phyloP scores from a whole-genome alignment of 176 grass and related monocot genomes.

The Echinochloa phyllopogon region DNA sequence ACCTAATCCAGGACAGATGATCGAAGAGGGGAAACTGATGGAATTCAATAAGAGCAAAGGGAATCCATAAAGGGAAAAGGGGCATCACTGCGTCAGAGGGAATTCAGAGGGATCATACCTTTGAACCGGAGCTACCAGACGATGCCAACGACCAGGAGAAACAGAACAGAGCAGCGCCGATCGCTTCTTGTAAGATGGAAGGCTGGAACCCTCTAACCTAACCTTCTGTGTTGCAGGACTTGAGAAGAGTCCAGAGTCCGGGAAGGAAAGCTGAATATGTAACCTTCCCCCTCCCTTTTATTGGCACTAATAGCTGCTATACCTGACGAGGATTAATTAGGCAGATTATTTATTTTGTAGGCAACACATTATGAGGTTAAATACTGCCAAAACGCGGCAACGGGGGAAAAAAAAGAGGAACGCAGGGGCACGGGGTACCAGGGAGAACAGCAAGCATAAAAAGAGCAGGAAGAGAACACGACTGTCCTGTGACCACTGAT shows the following conservation, averaged over 20 bases:
- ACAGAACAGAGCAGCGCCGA: not conserved
- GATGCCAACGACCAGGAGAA: slow-evolving; percentile 9
- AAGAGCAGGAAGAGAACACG: not conserved
- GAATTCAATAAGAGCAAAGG: slow-evolving; percentile 22
- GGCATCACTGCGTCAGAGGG: not conserved
- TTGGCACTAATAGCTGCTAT: slow-evolving; percentile 6
- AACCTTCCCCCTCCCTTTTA: slow-evolving; percentile 10
- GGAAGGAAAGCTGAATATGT: slow-evolving; percentile 22
- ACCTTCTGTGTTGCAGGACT: slow-evolving; percentile 14
- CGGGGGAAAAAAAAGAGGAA: not conserved
- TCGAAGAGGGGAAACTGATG: not conserved
- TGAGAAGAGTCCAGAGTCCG: not conserved
- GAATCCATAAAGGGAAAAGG: not conserved
- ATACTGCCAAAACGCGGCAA: not conserved
- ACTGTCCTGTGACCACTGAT: not conserved
- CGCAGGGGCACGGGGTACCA: not conserved
- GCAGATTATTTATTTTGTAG: not conserved
- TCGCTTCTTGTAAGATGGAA: slow-evolving; percentile 19
- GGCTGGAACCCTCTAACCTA: not conserved
- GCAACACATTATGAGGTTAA: not conserved
- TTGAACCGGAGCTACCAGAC: not conserved
- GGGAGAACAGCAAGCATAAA: not conserved
- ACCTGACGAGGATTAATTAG: slow-evolving; percentile 10
- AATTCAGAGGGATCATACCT: slow-evolving; percentile 24
- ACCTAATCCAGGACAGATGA: not conserved